Percentiles rank a stretch among this genome's conserved stretches.
Conservation (phyloP, 345 rosid species). For the Salix caprea region DNA sequence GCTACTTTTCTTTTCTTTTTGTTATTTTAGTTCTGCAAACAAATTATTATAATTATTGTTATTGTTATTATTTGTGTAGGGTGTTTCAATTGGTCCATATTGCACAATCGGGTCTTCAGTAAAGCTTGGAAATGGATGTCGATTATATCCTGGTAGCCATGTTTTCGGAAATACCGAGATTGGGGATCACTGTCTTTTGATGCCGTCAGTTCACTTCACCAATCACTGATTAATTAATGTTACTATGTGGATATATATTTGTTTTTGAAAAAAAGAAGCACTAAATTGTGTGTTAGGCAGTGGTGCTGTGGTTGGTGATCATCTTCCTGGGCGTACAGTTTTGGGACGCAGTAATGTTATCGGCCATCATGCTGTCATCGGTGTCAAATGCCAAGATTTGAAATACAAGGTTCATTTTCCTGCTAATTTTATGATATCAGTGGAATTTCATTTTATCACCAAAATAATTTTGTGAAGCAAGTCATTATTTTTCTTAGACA, state of each 20-base stretch:
- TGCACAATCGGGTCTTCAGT: conserved; percentile 79
- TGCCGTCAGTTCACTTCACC: conserved; percentile 56
- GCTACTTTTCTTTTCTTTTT: not conserved
- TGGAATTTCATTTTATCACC: too few species aligned
- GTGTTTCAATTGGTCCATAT: conserved; percentile 72
- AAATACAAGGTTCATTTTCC: conserved; percentile 66
- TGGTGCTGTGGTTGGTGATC: conserved; percentile 91
- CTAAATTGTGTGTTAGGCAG: conserved; percentile 47
- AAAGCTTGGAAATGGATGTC: conserved; percentile 74
- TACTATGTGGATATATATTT: not conserved
- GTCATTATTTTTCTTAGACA: too few species aligned
- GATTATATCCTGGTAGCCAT: conserved; percentile 66
- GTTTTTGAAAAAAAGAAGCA: not conserved
- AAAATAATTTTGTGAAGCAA: too few species aligned
- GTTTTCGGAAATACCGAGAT: conserved; percentile 69
- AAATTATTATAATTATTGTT: not conserved
- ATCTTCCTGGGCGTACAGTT: conserved; percentile 68
- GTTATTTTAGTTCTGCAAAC: too few species aligned
- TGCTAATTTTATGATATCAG: not conserved
- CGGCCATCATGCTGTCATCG: conserved; percentile 80
- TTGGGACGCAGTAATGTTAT: conserved; percentile 63
- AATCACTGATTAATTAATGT: not conserved
- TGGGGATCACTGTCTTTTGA: conserved; percentile 66
- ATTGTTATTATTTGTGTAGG: conserved; percentile 35
- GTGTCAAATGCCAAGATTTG: conserved; percentile 88